Conservation (phyloP, 345 rosid species). For the Melastoma malabathricum region DNA sequence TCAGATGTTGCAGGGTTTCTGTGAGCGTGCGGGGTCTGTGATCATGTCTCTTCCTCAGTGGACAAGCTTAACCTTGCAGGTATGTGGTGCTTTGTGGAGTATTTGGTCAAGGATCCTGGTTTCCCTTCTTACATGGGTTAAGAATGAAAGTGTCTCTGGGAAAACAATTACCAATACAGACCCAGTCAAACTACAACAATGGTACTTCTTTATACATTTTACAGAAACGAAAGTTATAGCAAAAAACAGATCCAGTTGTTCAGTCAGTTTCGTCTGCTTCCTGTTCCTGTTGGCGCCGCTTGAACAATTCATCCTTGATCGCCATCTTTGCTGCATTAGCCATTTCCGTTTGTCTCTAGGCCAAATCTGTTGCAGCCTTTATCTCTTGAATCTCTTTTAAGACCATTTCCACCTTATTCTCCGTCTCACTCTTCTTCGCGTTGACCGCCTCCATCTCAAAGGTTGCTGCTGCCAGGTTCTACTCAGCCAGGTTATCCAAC, state of each 20-base stretch:
- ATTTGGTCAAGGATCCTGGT: constrained; percentile 39
- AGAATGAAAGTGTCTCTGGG: constrained; percentile 11
- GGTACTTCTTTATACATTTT: no score
- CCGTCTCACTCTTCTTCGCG: constrained; percentile 24
- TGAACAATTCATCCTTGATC: constrained; percentile 55
- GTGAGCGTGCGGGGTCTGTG: constrained; percentile 11
- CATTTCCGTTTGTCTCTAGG: constrained; percentile 50
- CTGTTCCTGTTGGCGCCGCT: constrained; percentile 40
- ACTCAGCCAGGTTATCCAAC: constrained; percentile 22
- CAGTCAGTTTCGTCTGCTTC: background rate
- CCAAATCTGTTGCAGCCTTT: constrained; percentile 52
- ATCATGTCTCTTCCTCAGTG: constrained; percentile 47
- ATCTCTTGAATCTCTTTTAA: constrained; percentile 52
- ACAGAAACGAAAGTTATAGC: no score
- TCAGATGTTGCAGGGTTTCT: background rate
- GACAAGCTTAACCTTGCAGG: constrained; percentile 45
- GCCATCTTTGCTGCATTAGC: constrained; percentile 56
- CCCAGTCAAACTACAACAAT: constrained; percentile 12
- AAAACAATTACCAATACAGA: constrained; percentile 10
- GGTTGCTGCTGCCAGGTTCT: constrained; percentile 31
- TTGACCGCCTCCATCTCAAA: constrained; percentile 38
- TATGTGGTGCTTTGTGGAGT: constrained; percentile 30
- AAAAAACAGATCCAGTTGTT: no score
- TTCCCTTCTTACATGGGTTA: constrained; percentile 25
- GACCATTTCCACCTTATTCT: constrained; percentile 31